A percentile compares a stretch with the other conserved stretches of the same genome.
Conservation (phyloP, 306 rosid species). For the Begonia fuchsioides region DNA sequence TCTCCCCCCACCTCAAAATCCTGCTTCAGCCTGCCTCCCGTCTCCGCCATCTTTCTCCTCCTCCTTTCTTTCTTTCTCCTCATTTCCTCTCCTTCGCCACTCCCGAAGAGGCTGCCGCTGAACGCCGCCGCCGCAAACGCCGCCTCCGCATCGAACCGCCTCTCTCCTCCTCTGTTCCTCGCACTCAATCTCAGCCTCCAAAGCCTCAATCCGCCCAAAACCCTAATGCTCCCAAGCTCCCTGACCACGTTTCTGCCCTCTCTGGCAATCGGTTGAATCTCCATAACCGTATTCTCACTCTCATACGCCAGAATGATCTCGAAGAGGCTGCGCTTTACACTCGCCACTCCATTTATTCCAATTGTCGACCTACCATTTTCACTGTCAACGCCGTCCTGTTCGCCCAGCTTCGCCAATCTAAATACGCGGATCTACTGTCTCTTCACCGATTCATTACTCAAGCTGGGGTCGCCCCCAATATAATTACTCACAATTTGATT, state of each 20-base stretch:
- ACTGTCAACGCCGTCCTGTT: conserved; percentile 72
- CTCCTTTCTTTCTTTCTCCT: conserved; percentile 21
- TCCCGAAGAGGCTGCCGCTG: conserved; percentile 94
- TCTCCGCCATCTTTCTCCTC: neutral
- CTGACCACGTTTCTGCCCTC: conserved; percentile 63
- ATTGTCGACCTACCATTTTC: conserved; percentile 84
- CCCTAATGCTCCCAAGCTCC: conserved; percentile 77
- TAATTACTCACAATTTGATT: conserved; percentile 68
- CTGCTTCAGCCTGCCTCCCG: conserved; percentile 16
- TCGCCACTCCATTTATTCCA: conserved; percentile 86
- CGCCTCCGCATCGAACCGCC: conserved; percentile 94
- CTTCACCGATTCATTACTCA: conserved; percentile 89
- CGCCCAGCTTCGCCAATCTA: conserved; percentile 76
- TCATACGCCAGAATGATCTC: conserved; percentile 71
- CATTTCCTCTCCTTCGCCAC: conserved; percentile 71
- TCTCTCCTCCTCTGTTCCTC: conserved; percentile 46
- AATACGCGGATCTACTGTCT: conserved; percentile 69
- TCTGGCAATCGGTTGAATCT: conserved; percentile 73
- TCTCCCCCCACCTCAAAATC: conserved; percentile 36
- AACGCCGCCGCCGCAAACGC: conserved; percentile 91
- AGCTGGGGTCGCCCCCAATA: conserved; percentile 81
- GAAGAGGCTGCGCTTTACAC: conserved; percentile 89
- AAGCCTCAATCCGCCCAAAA: conserved; percentile 39
- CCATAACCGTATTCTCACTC: conserved; percentile 59
- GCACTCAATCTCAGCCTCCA: conserved; percentile 12